Conservation (phyloP, 345 rosid species). For the Physaria fendleri region DNA sequence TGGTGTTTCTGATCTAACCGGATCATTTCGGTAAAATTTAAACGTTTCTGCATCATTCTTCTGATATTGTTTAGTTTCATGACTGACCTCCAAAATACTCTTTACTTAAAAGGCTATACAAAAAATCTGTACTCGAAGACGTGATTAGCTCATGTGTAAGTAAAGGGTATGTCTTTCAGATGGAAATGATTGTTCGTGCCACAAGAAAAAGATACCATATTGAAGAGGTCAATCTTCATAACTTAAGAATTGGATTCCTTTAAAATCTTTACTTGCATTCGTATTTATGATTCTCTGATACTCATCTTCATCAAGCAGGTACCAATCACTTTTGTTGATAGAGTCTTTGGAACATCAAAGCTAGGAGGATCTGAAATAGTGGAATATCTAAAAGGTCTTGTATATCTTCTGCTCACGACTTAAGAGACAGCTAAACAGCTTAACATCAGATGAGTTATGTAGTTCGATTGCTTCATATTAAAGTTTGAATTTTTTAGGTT, state of each 20-base stretch:
- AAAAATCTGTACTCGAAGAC: slow-evolving; percentile 79
- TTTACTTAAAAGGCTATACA: slow-evolving; percentile 55
- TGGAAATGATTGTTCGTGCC: slow-evolving; percentile 99
- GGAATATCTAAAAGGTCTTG: slow-evolving; percentile 86
- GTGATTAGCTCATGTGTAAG: slow-evolving; percentile 76
- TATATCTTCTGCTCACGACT: slow-evolving; percentile 74
- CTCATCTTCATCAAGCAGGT: slow-evolving; percentile 48
- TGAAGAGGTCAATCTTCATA: slow-evolving; percentile 53
- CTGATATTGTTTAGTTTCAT: background rate
- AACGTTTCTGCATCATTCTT: background rate
- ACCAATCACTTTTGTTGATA: slow-evolving; percentile 87
- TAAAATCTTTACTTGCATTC: background rate
- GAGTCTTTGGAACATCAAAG: slow-evolving; percentile 94
- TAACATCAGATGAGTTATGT: background rate
- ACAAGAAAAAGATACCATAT: slow-evolving; percentile 79
- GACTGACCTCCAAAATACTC: slow-evolving; percentile 15
- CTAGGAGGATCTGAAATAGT: slow-evolving; percentile 98
- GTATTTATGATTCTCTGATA: background rate
- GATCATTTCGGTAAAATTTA: slow-evolving; percentile 71
- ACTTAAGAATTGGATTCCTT: background rate
- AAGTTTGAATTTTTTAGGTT: too few relatives aligned
- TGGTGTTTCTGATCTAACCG: slow-evolving; percentile 93
- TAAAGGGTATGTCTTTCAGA: slow-evolving; percentile 94
- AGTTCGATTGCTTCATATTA: background rate
- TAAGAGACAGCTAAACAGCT: slow-evolving; percentile 26